These are phyloP conservation scores for Auxenochlorella protothecoides DNA, from an alignment of 139 green algal species.

Conservation along the genomic window DNA sequence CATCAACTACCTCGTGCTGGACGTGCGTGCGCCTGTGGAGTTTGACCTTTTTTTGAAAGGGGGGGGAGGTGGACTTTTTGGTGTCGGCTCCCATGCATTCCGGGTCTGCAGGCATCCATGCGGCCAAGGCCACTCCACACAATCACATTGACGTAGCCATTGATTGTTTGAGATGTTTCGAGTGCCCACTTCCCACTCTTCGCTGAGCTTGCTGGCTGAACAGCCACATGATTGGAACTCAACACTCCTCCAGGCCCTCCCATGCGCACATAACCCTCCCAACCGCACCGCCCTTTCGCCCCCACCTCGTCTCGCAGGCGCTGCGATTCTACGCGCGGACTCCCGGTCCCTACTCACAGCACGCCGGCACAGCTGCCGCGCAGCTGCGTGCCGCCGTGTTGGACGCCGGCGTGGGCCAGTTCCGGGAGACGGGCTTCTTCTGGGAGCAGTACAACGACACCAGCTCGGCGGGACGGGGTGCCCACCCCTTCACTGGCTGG, in stretches of 20 bases:
- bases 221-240: too few species aligned
- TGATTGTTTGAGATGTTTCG: neutral
- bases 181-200: neutral
- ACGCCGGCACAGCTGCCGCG: conserved; percentile 25
- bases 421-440: conserved; percentile 59
- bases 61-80: neutral
- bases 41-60: neutral
- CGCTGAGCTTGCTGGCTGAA: too few species aligned
- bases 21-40: conserved; percentile 1
- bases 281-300: too few species aligned
- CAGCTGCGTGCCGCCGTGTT: conserved; percentile 55
- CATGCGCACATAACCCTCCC: too few species aligned
- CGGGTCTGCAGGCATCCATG: too few species aligned
- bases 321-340: conserved; percentile 36
- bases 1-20: conserved; percentile 84
- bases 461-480: conserved; percentile 59
- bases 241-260: too few species aligned
- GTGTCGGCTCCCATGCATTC: too few species aligned
- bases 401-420: conserved; percentile 58
- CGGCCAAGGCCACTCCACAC: too few species aligned
- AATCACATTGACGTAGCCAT: too few species aligned
- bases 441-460: conserved; percentile 85
- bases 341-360: conserved; percentile 12
- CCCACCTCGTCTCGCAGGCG: conserved; percentile 7
- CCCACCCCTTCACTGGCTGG: conserved; percentile 91